A percentile compares a stretch with the other conserved stretches of the same genome.
These are phyloP conservation scores for Hibiscus tridactylites DNA, from an alignment of 345 rosid genomes.

Conservation along the genomic window DNA sequence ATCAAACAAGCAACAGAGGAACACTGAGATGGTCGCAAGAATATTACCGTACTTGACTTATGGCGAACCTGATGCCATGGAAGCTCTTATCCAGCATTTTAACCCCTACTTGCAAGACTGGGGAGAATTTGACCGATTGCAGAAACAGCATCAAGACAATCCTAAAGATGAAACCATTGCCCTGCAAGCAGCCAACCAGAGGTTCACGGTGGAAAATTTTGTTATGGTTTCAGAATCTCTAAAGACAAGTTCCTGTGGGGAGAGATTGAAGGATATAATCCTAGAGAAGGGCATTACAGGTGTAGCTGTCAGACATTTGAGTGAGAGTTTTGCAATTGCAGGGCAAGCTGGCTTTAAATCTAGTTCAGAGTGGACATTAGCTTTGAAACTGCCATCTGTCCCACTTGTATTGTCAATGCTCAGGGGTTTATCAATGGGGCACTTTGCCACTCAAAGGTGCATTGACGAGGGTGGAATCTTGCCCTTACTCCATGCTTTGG, in stretches of 20 bases:
- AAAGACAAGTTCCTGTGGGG: slow-evolving; percentile 95
- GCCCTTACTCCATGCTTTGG: slow-evolving; percentile 83
- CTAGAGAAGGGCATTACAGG: slow-evolving; percentile 75
- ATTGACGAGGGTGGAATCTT: slow-evolving; percentile 80
- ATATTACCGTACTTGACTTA: slow-evolving; percentile 94
- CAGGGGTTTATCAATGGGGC: slow-evolving; percentile 96
- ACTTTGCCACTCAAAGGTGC: slow-evolving; percentile 73
- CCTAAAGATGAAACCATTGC: slow-evolving; percentile 64
- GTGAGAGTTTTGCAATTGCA: slow-evolving; percentile 64
- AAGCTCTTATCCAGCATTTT: slow-evolving; percentile 88
- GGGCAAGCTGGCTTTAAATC: slow-evolving; percentile 75
- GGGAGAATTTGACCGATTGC: slow-evolving; percentile 71
- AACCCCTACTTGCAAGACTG: slow-evolving; percentile 81
- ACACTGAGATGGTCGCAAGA: slow-evolving; percentile 99
- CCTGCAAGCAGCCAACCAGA: slow-evolving; percentile 67
- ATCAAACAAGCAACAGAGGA: slow-evolving; percentile 94
- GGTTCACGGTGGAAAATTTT: slow-evolving; percentile 79
- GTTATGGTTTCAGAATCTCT: slow-evolving; percentile 94
- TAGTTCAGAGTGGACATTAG: slow-evolving; percentile 60
- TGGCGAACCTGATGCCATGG: slow-evolving; percentile 99
- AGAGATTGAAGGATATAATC: slow-evolving; percentile 87
- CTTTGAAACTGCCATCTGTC: slow-evolving; percentile 74
- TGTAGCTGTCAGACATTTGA: slow-evolving; percentile 75
- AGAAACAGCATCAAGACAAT: slow-evolving; percentile 61
- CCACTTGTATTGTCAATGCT: slow-evolving; percentile 91